Evolutionary conservation across 2,329 filamentous ascomycete species (phyloP).

Genomic region (Colletotrichum ledebouriae): DNA sequence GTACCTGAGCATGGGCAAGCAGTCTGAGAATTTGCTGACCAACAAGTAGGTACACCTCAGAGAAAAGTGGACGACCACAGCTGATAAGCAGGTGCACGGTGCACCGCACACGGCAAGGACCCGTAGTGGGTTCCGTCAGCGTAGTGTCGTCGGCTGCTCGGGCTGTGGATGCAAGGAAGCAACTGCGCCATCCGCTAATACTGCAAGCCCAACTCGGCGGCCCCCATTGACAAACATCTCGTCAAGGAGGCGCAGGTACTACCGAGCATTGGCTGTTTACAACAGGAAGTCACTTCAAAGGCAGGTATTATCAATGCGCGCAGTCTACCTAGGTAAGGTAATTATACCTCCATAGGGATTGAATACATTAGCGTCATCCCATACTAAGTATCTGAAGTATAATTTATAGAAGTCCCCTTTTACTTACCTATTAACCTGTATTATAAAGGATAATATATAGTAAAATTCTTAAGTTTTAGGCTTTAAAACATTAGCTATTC

Average conservation of each 20-base stretch:
- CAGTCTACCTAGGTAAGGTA: no score
- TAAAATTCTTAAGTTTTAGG: no score
- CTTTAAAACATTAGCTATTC: no score
- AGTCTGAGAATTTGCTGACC: no score
- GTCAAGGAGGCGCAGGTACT: background rate
- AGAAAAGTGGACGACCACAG: background rate
- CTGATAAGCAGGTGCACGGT: background rate
- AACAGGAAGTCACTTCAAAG: background rate
- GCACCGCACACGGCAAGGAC: slow-evolving; percentile 16
- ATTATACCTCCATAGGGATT: no score
- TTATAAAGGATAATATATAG: no score
- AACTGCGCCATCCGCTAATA: slow-evolving; percentile 33
- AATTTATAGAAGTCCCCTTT: no score
- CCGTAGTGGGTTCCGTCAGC: slow-evolving; percentile 22
- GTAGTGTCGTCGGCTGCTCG: slow-evolving; percentile 1
- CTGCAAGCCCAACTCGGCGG: slow-evolving; percentile 8
- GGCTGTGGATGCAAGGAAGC: slow-evolving; percentile 10
- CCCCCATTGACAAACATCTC: background rate
- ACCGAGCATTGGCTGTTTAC: background rate
- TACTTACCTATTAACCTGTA: no score
- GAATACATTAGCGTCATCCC: no score
- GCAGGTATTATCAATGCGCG: no score
- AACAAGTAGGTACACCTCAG: background rate
- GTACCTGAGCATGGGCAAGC: background rate
- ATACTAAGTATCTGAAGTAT: no score